Conservation (phyloP, 495 filamentous ascomycete species). For the Talaromyces stipitatus region DNA sequence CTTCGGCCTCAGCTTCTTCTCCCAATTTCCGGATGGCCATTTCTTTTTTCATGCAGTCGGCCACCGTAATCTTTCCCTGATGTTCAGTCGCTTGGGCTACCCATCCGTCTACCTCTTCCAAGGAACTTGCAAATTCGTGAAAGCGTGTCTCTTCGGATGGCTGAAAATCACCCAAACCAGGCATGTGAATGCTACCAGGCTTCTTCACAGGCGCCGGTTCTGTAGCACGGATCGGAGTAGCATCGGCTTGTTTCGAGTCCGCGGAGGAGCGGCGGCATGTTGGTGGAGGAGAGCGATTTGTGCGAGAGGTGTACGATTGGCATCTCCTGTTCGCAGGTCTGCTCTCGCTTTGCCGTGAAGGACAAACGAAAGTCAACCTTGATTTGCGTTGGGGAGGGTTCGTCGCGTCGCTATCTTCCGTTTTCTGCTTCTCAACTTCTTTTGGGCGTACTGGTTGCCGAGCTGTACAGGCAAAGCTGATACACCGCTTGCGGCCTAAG, state of each 20-base stretch:
- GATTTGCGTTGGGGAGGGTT: conserved; percentile 43
- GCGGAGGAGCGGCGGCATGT: conserved; percentile 43
- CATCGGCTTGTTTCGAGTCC: conserved; percentile 11
- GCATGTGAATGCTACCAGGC: conserved; percentile 26
- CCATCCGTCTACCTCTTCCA: conserved; percentile 81
- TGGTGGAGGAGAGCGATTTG: conserved; percentile 38
- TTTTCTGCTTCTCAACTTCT: conserved; percentile 14
- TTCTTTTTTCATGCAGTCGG: conserved; percentile 86
- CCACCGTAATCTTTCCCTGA: conserved; percentile 67
- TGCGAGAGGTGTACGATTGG: conserved; percentile 23
- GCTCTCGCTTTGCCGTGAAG: conserved; percentile 32
- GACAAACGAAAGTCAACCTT: conserved; percentile 55
- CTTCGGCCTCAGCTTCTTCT: conserved; percentile 88
- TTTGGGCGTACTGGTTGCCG: conserved; percentile 24
- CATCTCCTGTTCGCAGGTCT: conserved; percentile 16
- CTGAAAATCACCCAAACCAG: conserved; percentile 49
- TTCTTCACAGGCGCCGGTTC: conserved; percentile 9
- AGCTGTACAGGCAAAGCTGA: conserved; percentile 77
- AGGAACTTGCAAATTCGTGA: conserved; percentile 85
- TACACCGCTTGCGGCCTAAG: conserved; percentile 73
- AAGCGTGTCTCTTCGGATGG: conserved; percentile 67
- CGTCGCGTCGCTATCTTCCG: conserved; percentile 4
- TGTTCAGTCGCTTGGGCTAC: conserved; percentile 57
- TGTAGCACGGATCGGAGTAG: conserved; percentile 7
- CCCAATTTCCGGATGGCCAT: conserved; percentile 77